These are phyloP conservation scores for Podila minutissima DNA, from an alignment of 192 early-diverging fungal genomes.

Conservation along the genomic window DNA sequence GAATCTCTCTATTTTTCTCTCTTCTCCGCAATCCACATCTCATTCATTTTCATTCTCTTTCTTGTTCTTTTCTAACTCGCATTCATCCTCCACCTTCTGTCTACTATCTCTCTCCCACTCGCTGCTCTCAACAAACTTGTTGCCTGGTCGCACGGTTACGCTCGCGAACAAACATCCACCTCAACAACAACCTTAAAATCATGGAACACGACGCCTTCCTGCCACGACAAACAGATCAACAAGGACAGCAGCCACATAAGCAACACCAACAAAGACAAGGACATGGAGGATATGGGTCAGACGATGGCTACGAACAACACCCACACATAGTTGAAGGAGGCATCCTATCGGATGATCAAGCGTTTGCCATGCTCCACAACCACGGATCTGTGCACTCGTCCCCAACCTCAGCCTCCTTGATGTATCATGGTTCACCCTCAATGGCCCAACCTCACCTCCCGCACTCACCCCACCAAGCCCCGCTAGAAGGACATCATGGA, in stretches of 20 bases:
- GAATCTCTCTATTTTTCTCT: background rate
- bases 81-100: background rate
- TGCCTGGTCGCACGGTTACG: background rate
- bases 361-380: background rate
- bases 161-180: background rate
- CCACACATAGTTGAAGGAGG: too few relatives aligned
- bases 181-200: background rate
- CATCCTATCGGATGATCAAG: background rate
- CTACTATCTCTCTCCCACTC: background rate
- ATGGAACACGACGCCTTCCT: conserved; percentile 43
- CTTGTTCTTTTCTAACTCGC: background rate
- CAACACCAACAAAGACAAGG: background rate
- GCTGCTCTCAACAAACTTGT: background rate
- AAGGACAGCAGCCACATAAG: background rate
- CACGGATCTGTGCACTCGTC: background rate
- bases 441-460: background rate
- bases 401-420: background rate
- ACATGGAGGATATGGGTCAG: conserved; percentile 4
- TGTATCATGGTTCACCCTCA: background rate
- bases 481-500: background rate
- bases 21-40: background rate
- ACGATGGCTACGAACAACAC: background rate
- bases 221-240: conserved; percentile 6
- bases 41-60: background rate
- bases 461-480: background rate